Evolutionary conservation across 345 rosid genomes (phyloP), one percentile per base, ranked within the genome.

Genomic region (Litchi chinensis): DNA sequence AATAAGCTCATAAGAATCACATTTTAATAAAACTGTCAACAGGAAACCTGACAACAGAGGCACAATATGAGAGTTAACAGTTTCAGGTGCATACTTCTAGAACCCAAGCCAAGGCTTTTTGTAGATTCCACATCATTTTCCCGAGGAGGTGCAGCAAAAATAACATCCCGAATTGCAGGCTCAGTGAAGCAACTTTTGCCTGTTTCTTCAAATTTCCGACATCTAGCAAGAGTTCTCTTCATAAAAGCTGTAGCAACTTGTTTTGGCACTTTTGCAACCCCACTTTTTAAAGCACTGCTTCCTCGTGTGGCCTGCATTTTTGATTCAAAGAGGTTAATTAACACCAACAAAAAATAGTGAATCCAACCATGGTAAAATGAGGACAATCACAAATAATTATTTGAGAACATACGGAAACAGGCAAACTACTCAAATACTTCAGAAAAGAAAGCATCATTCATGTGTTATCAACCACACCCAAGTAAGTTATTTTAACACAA

Each of bases 141-240:
- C 59, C 43, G 21, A 75, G 79, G 74, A 68, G 89, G 80, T 46
- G 82, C 22, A 70, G 86, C 82, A 40, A 80, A 78, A 75, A 88
- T 80, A 77, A 79, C 79, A 76, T 90, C 93, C 24, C 83, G 83
- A 64, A 87, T 82, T 67, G 85, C 60, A 81, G 91, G 86, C 57
- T 90, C 90, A 39, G 81, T 60, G 68, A 88, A 90, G 85, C 93
- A 87, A 75, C 90, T 88, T 77, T 79, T 83, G 59, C 89, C 93
- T 12, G 90, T 83, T 56, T 86, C 89, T 80, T 87, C 86, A 69
- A 87, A 88, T 78, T 85, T 87, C 54, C 67, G 83, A 63, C 89
- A 88, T 88, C 90, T 86, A 54, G 83, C 86, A 28, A 90, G 89
- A 50, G 87, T 85, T 65, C 93, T 87, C 83, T 80, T 86, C 75